These are phyloP conservation scores for Podaxis sp. DNA, from an alignment of 768 basidiomycete species.

Conservation along the genomic window DNA sequence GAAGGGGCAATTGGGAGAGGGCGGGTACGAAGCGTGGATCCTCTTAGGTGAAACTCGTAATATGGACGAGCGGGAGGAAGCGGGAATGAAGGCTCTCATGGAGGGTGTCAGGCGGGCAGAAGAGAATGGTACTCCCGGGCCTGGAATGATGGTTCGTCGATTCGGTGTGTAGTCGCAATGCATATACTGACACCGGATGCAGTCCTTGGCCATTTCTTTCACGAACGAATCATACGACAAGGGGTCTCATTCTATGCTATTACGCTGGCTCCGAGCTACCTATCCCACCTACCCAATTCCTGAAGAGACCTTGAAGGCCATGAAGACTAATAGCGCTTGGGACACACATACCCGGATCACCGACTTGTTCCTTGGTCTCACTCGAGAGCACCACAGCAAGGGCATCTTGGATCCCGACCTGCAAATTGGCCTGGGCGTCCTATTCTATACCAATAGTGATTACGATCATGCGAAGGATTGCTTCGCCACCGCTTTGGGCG, in stretches of 20 bases:
- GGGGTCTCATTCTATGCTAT: slow-evolving; percentile 80
- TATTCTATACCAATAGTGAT: slow-evolving; percentile 87
- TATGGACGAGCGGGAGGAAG: slow-evolving; percentile 87
- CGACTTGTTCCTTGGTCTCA: slow-evolving; percentile 79
- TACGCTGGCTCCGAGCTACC: slow-evolving; percentile 77
- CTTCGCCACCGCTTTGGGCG: slow-evolving; percentile 83
- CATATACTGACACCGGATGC: slow-evolving; percentile 18
- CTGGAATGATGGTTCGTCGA: slow-evolving; percentile 70
- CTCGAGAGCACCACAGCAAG: slow-evolving; percentile 76
- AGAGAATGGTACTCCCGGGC: slow-evolving; percentile 58
- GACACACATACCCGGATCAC: slow-evolving; percentile 77
- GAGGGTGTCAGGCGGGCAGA: slow-evolving; percentile 73
- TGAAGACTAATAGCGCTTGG: slow-evolving; percentile 69
- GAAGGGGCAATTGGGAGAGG: slow-evolving; percentile 75
- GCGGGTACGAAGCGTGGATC: slow-evolving; percentile 90
- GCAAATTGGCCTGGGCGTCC: slow-evolving; percentile 88
- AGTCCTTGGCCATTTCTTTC: slow-evolving; percentile 96
- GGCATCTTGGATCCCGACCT: slow-evolving; percentile 83
- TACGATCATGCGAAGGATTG: slow-evolving; percentile 93
- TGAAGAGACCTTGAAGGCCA: slow-evolving; percentile 54
- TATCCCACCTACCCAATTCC: slow-evolving; percentile 58
- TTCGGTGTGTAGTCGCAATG: not conserved
- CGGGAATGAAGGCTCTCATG: slow-evolving; percentile 75
- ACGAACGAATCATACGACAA: slow-evolving; percentile 93
- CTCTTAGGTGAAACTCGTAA: slow-evolving; percentile 86